These are phyloP conservation scores for Sugiyamaella chiloensis DNA, from an alignment of 805 yeast species.

Conservation along the genomic window DNA sequence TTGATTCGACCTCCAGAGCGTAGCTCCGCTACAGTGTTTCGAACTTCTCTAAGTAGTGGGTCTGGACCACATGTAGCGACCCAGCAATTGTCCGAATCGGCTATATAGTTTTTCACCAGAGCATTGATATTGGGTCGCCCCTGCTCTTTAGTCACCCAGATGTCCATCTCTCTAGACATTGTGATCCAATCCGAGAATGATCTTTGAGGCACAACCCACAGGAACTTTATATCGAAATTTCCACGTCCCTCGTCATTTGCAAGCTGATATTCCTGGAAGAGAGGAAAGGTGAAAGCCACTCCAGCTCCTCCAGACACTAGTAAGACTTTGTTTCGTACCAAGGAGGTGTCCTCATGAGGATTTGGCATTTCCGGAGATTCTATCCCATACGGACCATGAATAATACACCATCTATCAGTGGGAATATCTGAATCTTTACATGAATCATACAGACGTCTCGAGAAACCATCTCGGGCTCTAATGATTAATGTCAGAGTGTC, in stretches of 20 bases:
- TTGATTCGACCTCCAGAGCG: slow-evolving; percentile 24
- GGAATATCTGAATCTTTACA: slow-evolving; percentile 5
- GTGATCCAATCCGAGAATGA: slow-evolving; percentile 29
- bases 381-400: slow-evolving; percentile 29
- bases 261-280: slow-evolving; percentile 16
- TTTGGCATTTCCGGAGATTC: slow-evolving; percentile 17
- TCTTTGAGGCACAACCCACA: slow-evolving; percentile 33
- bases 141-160: slow-evolving; percentile 31
- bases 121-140: slow-evolving; percentile 31
- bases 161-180: slow-evolving; percentile 22
- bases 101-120: slow-evolving; percentile 23
- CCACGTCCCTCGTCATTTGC: not conserved
- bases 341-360: not conserved
- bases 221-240: slow-evolving; percentile 24
- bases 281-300: slow-evolving; percentile 32
- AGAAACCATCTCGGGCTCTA: slow-evolving; percentile 33
- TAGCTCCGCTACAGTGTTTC: slow-evolving; percentile 29
- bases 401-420: slow-evolving; percentile 14
- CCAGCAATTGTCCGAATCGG: slow-evolving; percentile 24
- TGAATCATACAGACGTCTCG: slow-evolving; percentile 20
- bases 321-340: slow-evolving; percentile 21
- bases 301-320: slow-evolving; percentile 36
- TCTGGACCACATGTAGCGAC: slow-evolving; percentile 34
- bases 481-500: slow-evolving; percentile 29
- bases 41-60: slow-evolving; percentile 28